A percentile compares a stretch with the other conserved stretches of the same genome.
phyloP scores from a whole-genome alignment of 1,284 basidiomycete species.

The Phellopilus nigrolimitatus region DNA sequence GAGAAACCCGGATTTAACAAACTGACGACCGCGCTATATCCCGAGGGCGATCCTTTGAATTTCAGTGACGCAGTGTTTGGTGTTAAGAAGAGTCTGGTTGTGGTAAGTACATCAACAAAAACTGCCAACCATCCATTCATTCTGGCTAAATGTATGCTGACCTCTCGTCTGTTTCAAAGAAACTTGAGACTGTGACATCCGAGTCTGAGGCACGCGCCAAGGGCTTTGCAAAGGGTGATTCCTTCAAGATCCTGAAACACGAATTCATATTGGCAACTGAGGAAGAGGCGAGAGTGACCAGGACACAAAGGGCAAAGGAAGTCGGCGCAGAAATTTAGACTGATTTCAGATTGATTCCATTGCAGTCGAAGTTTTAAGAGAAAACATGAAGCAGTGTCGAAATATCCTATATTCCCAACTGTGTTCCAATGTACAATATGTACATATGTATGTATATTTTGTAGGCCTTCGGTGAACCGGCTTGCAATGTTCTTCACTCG shows the following conservation, averaged over 20 bases:
- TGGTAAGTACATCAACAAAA: conserved; percentile 41
- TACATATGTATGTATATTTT: too few species aligned
- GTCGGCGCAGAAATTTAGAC: neutral
- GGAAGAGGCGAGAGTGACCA: conserved; percentile 36
- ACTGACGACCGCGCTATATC: conserved; percentile 72
- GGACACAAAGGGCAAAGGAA: conserved; percentile 27
- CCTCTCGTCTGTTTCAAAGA: conserved; percentile 32
- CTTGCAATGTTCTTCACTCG: too few species aligned
- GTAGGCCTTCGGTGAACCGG: too few species aligned
- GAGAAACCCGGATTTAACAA: conserved; percentile 66
- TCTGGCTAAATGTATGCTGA: conserved; percentile 23
- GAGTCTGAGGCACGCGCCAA: conserved; percentile 49
- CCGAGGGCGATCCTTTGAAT: conserved; percentile 63
- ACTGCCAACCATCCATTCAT: too few species aligned
- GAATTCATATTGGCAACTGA: conserved; percentile 60
- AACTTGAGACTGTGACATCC: conserved; percentile 46
- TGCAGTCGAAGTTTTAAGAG: too few species aligned
- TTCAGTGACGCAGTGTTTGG: conserved; percentile 75
- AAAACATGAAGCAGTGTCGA: too few species aligned
- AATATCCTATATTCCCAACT: too few species aligned
- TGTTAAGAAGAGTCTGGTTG: conserved; percentile 59
- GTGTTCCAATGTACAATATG: too few species aligned
- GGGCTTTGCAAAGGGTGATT: conserved; percentile 55
- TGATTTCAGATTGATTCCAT: neutral
- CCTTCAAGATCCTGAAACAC: conserved; percentile 55